Conservation (phyloP, 441 rosid species). For the Pelargonium exstipulatum region DNA sequence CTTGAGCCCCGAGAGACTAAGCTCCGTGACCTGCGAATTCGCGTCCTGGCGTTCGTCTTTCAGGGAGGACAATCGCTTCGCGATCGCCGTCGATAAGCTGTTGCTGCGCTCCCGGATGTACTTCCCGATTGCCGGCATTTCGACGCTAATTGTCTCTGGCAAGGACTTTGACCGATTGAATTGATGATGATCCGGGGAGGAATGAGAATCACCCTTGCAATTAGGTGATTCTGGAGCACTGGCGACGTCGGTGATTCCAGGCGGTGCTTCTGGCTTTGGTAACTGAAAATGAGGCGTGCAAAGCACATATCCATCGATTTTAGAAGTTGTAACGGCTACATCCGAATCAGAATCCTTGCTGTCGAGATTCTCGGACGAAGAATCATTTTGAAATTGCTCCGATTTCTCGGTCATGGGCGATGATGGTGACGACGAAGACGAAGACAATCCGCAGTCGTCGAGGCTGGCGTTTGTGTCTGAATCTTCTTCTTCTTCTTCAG, state of each 20-base stretch:
- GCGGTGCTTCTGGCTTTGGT: slow-evolving; percentile 75
- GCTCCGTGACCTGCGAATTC: slow-evolving; percentile 48
- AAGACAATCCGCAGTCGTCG: neutral
- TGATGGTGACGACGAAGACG: neutral
- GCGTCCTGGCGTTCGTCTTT: slow-evolving; percentile 19
- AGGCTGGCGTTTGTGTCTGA: neutral
- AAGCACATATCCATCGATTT: slow-evolving; percentile 14
- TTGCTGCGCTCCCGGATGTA: slow-evolving; percentile 51
- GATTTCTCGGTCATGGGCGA: slow-evolving; percentile 4
- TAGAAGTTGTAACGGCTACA: neutral
- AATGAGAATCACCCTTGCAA: neutral
- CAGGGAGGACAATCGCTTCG: slow-evolving; percentile 38
- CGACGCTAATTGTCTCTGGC: slow-evolving; percentile 28
- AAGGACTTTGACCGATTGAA: slow-evolving; percentile 31
- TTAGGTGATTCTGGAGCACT: neutral
- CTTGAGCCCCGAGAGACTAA: slow-evolving; percentile 64
- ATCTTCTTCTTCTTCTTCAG: neutral
- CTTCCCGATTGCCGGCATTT: slow-evolving; percentile 46
- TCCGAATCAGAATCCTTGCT: neutral
- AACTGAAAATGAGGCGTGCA: slow-evolving; percentile 54
- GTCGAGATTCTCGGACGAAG: neutral
- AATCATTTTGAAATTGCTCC: slow-evolving; percentile 3
- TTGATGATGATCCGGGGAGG: neutral
- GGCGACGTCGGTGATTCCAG: slow-evolving; percentile 23
- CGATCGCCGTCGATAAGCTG: slow-evolving; percentile 49